Conservation (phyloP, 2,329 filamentous ascomycete species). For the Pleochaeta shiraiana region DNA sequence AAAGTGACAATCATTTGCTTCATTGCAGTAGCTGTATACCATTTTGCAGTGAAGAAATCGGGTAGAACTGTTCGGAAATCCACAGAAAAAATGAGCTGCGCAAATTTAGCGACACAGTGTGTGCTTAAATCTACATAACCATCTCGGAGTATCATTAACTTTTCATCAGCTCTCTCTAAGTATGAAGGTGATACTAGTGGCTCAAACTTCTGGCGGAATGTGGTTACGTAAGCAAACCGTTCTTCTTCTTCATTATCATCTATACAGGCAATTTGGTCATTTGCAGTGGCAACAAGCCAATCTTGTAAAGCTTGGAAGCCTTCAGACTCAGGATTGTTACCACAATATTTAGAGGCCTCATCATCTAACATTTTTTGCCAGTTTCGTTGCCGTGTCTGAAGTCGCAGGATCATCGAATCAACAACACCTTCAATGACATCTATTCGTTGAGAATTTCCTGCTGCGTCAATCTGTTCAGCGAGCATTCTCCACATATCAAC, state of each 20-base stretch:
- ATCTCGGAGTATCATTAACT: constrained; percentile 58
- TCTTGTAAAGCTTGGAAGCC: constrained; percentile 69
- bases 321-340: constrained; percentile 31
- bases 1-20: constrained; percentile 89
- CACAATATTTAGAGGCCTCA: constrained; percentile 55
- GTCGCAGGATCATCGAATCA: constrained; percentile 80
- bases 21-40: constrained; percentile 76
- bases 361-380: constrained; percentile 82
- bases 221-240: constrained; percentile 60
- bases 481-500: constrained; percentile 97
- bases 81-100: constrained; percentile 66
- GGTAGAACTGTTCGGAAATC: constrained; percentile 71
- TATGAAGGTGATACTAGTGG: constrained; percentile 63
- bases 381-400: constrained; percentile 60
- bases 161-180: constrained; percentile 47
- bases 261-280: constrained; percentile 97
- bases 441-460: constrained; percentile 60
- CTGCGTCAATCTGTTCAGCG: constrained; percentile 73
- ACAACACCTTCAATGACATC: constrained; percentile 92
- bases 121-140: constrained; percentile 91
- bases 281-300: constrained; percentile 91
- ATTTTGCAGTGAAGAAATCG: constrained; percentile 76
- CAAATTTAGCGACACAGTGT: constrained; percentile 77
- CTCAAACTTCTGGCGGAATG: constrained; percentile 68
- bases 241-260: constrained; percentile 68